Evolutionary conservation across 129 eudicot species (phyloP).

Genomic region (Escallonia herrerae): DNA sequence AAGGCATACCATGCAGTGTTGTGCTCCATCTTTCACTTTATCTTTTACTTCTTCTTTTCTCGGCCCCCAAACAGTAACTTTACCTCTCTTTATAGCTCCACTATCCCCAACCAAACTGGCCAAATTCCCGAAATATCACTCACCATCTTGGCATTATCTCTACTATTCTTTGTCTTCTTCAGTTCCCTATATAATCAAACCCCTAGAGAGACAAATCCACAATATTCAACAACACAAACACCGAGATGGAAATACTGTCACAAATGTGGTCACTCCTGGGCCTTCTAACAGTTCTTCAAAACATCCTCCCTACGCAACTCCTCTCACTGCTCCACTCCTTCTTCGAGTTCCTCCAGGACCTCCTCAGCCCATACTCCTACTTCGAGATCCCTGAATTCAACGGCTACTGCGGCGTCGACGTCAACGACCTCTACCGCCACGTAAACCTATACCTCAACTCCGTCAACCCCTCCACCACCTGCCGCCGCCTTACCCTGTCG

Average conservation of each 20-base stretch:
- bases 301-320: slow-evolving; percentile 36
- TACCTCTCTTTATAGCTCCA: neutral
- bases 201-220: slow-evolving; percentile 8
- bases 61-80: slow-evolving; percentile 16
- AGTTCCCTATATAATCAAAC: neutral
- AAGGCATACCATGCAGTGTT: neutral
- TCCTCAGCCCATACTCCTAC: slow-evolving; percentile 29
- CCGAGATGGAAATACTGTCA: slow-evolving; percentile 35
- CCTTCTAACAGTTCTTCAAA: slow-evolving; percentile 38
- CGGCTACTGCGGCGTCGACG: slow-evolving; percentile 35
- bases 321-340: slow-evolving; percentile 25
- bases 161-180: neutral
- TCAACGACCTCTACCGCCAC: slow-evolving; percentile 45
- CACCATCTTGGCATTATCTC: neutral
- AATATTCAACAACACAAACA: slow-evolving; percentile 1
- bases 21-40: slow-evolving; percentile 11
- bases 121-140: neutral
- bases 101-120: neutral
- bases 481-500: slow-evolving; percentile 45
- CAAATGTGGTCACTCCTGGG: slow-evolving; percentile 43
- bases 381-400: slow-evolving; percentile 43
- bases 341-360: slow-evolving; percentile 32
- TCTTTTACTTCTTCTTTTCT: slow-evolving; percentile 8
- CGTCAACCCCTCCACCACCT: slow-evolving; percentile 29
- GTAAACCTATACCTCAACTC: slow-evolving; percentile 34